Conservation (phyloP, 148 eudicot genomes). For the Camellia sinensis region DNA sequence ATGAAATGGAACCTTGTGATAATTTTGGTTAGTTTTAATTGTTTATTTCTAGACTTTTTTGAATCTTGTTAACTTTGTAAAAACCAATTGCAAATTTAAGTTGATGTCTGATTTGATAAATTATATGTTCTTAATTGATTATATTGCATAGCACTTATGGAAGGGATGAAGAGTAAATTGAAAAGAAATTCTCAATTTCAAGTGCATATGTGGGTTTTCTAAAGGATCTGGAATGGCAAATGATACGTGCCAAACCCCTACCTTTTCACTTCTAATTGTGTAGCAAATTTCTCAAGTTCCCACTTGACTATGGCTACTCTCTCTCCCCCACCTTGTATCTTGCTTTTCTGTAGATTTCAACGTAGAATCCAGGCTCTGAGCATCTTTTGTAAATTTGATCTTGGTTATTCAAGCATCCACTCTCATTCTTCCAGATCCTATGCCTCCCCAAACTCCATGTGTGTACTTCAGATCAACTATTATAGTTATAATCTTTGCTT, state of each 20-base stretch:
- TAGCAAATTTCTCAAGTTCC: background rate
- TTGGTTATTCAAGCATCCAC: background rate
- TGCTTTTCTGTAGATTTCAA: background rate
- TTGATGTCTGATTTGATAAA: no score
- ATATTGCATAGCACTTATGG: no score
- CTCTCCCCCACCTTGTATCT: background rate
- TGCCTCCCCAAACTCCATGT: background rate
- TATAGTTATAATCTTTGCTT: no score
- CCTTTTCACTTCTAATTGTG: background rate
- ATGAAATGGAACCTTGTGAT: no score
- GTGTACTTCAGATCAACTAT: background rate
- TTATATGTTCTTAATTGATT: no score
- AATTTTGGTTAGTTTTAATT: no score
- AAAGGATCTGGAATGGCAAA: no score
- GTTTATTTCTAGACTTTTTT: no score
- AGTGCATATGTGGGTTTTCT: background rate
- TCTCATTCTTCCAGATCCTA: background rate
- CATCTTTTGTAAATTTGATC: background rate
- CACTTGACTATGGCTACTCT: background rate
- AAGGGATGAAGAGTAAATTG: background rate
- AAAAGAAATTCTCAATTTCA: background rate
- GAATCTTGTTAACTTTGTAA: no score
- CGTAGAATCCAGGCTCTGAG: background rate
- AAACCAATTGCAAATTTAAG: no score
- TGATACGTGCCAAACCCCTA: background rate